phyloP scores from a whole-genome alignment of 1,284 basidiomycete genomes.

The Xanthoconium separans region DNA sequence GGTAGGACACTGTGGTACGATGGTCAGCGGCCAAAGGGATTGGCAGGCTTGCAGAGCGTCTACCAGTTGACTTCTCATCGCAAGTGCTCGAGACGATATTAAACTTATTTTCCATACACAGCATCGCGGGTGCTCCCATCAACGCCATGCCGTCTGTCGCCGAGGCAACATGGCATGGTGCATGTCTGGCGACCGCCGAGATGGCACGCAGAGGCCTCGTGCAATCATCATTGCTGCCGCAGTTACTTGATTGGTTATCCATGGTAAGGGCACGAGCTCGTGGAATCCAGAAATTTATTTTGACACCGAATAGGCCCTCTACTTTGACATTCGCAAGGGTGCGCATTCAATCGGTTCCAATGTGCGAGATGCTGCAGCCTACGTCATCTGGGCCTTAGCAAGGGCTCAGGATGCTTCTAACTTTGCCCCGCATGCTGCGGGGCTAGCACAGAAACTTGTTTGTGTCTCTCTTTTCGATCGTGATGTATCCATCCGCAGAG shows the following conservation, averaged over 20 bases:
- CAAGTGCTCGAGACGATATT: conserved; percentile 85
- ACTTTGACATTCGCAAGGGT: conserved; percentile 90
- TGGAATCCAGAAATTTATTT: conserved; percentile 10
- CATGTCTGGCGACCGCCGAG: conserved; percentile 91
- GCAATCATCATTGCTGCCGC: conserved; percentile 51
- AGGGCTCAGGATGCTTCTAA: conserved; percentile 65
- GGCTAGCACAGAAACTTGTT: conserved; percentile 71
- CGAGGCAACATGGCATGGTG: conserved; percentile 94
- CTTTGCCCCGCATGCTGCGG: conserved; percentile 62
- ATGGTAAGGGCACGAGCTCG: conserved; percentile 51
- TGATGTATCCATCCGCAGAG: conserved; percentile 93
- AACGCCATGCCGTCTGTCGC: conserved; percentile 74
- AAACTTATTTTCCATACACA: conserved; percentile 67
- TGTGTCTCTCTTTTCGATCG: conserved; percentile 87
- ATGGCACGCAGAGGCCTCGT: conserved; percentile 83
- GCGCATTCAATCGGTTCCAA: conserved; percentile 92
- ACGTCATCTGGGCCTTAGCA: conserved; percentile 94
- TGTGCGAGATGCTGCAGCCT: conserved; percentile 93
- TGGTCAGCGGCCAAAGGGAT: conserved; percentile 95
- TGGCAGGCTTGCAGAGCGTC: conserved; percentile 79
- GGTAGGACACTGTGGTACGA: conserved; percentile 90
- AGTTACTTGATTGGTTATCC: conserved; percentile 74
- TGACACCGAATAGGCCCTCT: conserved; percentile 65
- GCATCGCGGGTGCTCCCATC: conserved; percentile 54
- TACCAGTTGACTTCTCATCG: conserved; percentile 72